Evolutionary conservation across 768 basidiomycete species (phyloP).

Genomic region (Ramaria sp.): DNA sequence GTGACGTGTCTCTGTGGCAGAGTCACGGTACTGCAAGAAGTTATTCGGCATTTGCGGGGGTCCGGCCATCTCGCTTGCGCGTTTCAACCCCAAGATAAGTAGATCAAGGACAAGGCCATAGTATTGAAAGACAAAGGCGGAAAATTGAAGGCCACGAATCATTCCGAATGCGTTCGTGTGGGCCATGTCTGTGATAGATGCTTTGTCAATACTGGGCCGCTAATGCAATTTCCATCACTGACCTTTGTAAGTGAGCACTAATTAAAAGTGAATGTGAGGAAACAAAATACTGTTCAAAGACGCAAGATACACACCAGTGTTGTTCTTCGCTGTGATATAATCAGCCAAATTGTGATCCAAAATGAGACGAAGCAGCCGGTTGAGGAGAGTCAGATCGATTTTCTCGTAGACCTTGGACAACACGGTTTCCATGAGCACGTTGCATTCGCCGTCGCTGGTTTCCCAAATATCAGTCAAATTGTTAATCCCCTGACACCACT

Average conservation of each 20-base stretch:
- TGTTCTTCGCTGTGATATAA: constrained; percentile 99
- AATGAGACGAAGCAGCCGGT: constrained; percentile 90
- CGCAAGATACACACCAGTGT: constrained; percentile 45
- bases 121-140: constrained; percentile 98
- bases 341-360: constrained; percentile 98
- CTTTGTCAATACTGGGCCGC: not conserved
- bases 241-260: constrained; percentile 82
- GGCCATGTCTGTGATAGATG: constrained; percentile 59
- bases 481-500: constrained; percentile 99
- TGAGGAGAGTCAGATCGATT: constrained; percentile 92
- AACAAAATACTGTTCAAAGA: not conserved
- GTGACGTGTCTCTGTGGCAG: constrained; percentile 88
- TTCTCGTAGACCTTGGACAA: constrained; percentile 98
- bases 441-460: constrained; percentile 94
- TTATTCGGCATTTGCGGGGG: constrained; percentile 97
- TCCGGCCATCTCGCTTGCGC: constrained; percentile 98
- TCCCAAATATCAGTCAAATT: constrained; percentile 99
- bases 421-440: constrained; percentile 98
- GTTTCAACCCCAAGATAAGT: constrained; percentile 91
- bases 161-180: constrained; percentile 96
- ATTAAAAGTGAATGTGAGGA: not conserved
- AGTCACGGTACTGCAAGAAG: constrained; percentile 95
- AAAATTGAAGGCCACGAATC: constrained; percentile 96
- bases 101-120: constrained; percentile 94
- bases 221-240: not conserved